These are phyloP conservation scores for Sarcomyxa edulis DNA, from an alignment of 768 basidiomycete genomes.

Conservation along the genomic window DNA sequence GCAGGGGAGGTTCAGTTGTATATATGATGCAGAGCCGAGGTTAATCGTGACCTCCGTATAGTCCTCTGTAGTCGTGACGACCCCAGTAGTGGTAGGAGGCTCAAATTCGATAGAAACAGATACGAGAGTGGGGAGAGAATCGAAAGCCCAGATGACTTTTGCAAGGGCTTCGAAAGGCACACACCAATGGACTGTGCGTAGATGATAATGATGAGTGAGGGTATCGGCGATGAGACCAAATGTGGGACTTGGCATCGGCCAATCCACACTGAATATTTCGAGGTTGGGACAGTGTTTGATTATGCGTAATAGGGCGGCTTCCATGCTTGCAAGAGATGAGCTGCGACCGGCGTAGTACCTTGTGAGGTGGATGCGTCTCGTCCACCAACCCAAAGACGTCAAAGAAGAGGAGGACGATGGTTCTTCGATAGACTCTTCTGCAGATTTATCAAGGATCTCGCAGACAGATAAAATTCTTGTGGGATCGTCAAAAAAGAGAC, in stretches of 20 bases:
- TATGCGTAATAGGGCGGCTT: conserved; percentile 51
- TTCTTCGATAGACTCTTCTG: conserved; percentile 23
- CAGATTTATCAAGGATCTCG: conserved; percentile 45
- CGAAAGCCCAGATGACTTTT: conserved; percentile 70
- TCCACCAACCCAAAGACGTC: conserved; percentile 63
- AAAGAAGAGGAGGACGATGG: conserved; percentile 38
- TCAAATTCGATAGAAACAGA: conserved; percentile 55
- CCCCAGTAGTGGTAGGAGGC: conserved; percentile 16
- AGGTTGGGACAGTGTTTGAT: conserved; percentile 68
- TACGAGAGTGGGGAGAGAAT: conserved; percentile 51
- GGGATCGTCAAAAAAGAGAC: conserved; percentile 62
- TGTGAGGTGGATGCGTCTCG: conserved; percentile 64
- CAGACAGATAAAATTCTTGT: conserved; percentile 47
- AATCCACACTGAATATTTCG: conserved; percentile 66
- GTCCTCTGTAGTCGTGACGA: no score
- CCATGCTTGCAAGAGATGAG: conserved; percentile 41
- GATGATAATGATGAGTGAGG: conserved; percentile 43
- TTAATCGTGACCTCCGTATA: no score
- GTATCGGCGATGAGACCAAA: conserved; percentile 66
- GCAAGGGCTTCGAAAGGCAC: conserved; percentile 49
- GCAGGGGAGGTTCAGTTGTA: conserved; percentile 46
- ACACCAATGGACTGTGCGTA: conserved; percentile 61
- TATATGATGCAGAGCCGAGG: conserved; percentile 56
- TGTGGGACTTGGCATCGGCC: conserved; percentile 42
- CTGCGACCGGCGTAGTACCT: conserved; percentile 38